These are phyloP conservation scores for Yarrowia osloensis DNA, from an alignment of 805 yeast species.

Conservation along the genomic window DNA sequence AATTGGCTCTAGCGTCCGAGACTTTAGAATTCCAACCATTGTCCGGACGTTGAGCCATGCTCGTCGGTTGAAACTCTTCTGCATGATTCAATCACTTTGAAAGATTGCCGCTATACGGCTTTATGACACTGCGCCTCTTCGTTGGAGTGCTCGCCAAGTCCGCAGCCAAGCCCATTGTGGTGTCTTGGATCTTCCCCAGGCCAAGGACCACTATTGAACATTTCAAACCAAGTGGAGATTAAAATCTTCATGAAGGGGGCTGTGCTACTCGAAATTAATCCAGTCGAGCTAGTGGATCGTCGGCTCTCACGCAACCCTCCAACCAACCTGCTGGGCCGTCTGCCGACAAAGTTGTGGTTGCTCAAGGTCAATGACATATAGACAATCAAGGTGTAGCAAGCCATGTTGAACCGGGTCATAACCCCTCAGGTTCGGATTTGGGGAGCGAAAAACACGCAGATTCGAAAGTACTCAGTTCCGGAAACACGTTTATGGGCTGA, in stretches of 20 bases:
- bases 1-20: neutral
- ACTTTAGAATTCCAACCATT: neutral
- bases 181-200: neutral
- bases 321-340: neutral
- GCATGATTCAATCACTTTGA: neutral
- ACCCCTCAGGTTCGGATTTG: neutral
- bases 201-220: neutral
- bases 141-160: neutral
- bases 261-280: neutral
- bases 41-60: neutral
- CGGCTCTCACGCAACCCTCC: neutral
- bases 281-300: neutral
- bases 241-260: neutral
- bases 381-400: neutral
- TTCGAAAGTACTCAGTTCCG: too few species aligned
- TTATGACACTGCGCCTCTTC: neutral
- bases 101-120: neutral
- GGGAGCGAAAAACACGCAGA: too few species aligned
- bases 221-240: neutral
- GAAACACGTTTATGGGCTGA: slow-evolving; percentile 17
- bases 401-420: neutral
- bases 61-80: neutral
- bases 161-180: neutral
- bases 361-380: neutral
- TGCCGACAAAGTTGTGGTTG: neutral